phyloP scores from a whole-genome alignment of 2,329 filamentous ascomycete species.

The Beauveria pseudobassiana region DNA sequence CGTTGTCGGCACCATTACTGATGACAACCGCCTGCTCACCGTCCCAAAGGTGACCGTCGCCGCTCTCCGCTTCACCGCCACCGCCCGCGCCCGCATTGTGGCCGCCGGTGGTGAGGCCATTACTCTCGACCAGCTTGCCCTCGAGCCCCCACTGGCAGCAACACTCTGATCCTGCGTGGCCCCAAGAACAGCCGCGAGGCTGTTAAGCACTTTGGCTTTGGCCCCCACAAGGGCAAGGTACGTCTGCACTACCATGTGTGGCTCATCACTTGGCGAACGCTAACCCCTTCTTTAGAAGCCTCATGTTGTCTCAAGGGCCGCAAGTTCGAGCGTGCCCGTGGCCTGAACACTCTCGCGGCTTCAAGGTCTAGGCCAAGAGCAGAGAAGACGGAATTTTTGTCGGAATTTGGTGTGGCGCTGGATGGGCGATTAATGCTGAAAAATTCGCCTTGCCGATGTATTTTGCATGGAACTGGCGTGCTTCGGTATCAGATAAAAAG shows the following conservation, averaged over 20 bases:
- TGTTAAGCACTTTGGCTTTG: constrained; percentile 98
- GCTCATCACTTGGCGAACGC: constrained; percentile 13
- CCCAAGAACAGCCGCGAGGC: constrained; percentile 98
- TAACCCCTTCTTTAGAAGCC: constrained; percentile 64
- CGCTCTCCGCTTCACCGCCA: constrained; percentile 93
- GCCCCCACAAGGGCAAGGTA: constrained; percentile 96
- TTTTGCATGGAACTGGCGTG: constrained; percentile 39
- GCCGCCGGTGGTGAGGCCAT: constrained; percentile 92
- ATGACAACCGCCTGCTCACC: constrained; percentile 89
- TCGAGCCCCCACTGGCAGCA: constrained; percentile 92
- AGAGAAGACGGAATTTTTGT: background rate
- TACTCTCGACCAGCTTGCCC: constrained; percentile 94
- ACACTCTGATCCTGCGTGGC: constrained; percentile 93
- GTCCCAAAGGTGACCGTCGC: constrained; percentile 91
- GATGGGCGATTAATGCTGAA: constrained; percentile 23
- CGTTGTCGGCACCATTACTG: constrained; percentile 89
- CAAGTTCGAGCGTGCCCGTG: constrained; percentile 99
- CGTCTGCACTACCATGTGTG: constrained; percentile 20
- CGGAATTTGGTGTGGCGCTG: constrained; percentile 12
- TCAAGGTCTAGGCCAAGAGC: constrained; percentile 82
- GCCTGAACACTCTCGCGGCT: constrained; percentile 95
- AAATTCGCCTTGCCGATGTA: constrained; percentile 26
- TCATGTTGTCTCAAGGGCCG: constrained; percentile 95
- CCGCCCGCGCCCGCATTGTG: constrained; percentile 85
- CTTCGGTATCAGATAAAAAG: constrained; percentile 36